Evolutionary conservation across 2,329 filamentous ascomycete species (phyloP).

Genomic region (Pseudopithomyces maydicus): DNA sequence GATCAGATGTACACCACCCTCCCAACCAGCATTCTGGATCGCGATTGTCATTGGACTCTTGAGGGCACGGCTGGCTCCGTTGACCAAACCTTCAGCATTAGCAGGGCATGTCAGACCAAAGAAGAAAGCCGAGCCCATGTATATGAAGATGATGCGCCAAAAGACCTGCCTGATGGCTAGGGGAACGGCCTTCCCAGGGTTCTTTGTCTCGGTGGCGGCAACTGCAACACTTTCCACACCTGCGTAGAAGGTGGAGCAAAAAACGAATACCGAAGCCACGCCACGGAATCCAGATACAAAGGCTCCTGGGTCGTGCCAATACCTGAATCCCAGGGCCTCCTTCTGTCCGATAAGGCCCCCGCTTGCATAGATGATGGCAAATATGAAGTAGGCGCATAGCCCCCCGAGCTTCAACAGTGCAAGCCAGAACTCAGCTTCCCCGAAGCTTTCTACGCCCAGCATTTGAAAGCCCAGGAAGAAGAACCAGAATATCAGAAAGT

Average conservation of each 20-base stretch:
- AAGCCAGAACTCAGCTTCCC: constrained; percentile 51
- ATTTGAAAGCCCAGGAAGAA: constrained; percentile 46
- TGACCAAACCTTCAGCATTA: constrained; percentile 67
- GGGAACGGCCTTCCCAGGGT: constrained; percentile 53
- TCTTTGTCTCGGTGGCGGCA: constrained; percentile 45
- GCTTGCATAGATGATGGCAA: constrained; percentile 46
- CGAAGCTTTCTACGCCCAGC: constrained; percentile 48
- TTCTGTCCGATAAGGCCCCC: constrained; percentile 38
- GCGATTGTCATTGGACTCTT: constrained; percentile 55
- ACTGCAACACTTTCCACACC: constrained; percentile 43
- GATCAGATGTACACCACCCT: constrained; percentile 74
- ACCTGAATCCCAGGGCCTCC: constrained; percentile 40
- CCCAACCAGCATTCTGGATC: constrained; percentile 74
- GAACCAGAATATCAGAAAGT: constrained; percentile 50
- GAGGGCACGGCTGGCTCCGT: constrained; percentile 54
- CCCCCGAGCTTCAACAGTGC: constrained; percentile 47
- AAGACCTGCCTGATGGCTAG: constrained; percentile 54
- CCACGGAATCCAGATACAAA: constrained; percentile 49
- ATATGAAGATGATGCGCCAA: constrained; percentile 51
- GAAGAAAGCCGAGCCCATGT: constrained; percentile 50
- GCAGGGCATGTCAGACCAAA: constrained; percentile 71
- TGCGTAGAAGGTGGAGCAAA: constrained; percentile 49
- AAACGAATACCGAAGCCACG: constrained; percentile 50
- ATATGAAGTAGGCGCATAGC: constrained; percentile 47
- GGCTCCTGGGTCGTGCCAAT: constrained; percentile 48